These are phyloP conservation scores for Suillus subaureus DNA, from an alignment of 768 basidiomycete species.

Conservation along the genomic window DNA sequence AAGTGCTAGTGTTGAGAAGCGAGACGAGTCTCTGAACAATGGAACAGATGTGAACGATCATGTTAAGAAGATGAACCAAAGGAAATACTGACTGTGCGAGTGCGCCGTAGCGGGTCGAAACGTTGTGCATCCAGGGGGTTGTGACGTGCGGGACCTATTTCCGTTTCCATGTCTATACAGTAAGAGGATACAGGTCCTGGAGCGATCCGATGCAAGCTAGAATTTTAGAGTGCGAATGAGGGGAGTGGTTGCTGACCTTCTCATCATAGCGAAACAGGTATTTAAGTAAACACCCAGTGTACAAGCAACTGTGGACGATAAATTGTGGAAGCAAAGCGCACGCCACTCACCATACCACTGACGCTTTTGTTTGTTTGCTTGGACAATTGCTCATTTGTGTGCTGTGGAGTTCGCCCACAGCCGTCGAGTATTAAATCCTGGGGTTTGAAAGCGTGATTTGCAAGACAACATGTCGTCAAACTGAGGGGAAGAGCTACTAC, in stretches of 20 bases:
- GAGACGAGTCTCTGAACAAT: conserved; percentile 22
- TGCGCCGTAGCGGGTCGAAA: neutral
- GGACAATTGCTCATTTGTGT: neutral
- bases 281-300: neutral
- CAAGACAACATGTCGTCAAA: neutral
- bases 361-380: neutral
- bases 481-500: neutral
- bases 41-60: conserved; percentile 19
- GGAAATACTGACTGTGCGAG: conserved; percentile 22
- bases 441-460: neutral
- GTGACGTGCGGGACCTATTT: conserved; percentile 10
- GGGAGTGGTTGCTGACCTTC: neutral
- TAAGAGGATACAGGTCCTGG: neutral
- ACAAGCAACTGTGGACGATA: neutral
- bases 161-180: conserved; percentile 10
- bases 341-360: neutral
- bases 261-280: neutral
- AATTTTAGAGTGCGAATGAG: neutral
- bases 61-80: conserved; percentile 13
- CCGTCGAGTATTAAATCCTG: neutral
- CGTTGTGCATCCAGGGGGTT: neutral
- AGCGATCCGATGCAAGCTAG: neutral
- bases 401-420: neutral
- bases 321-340: neutral
- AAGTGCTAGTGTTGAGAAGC: conserved; percentile 12